Evolutionary conservation across 345 rosid genomes (phyloP).

Genomic region (Heritiera littoralis): DNA sequence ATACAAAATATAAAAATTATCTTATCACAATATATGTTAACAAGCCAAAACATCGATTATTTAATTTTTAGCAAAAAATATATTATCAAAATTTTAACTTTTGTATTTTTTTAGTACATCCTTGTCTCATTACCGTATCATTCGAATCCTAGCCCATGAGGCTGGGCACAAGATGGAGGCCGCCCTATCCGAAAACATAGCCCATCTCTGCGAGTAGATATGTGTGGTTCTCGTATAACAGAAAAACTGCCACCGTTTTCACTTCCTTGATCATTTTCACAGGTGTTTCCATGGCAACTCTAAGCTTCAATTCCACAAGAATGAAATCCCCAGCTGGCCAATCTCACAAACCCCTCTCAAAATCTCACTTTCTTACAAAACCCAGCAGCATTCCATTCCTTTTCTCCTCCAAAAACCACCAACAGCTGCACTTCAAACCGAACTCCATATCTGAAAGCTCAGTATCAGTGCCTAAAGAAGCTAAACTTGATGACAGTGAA

Average conservation of each 20-base stretch:
- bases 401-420: slow-evolving; percentile 27
- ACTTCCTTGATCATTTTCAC: not conserved
- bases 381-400: slow-evolving; percentile 35
- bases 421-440: slow-evolving; percentile 30
- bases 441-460: slow-evolving; percentile 16
- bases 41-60: too few species aligned
- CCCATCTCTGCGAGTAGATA: not conserved
- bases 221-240: not conserved
- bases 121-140: too few species aligned
- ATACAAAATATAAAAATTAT: too few species aligned
- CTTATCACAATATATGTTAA: too few species aligned
- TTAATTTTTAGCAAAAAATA: too few species aligned
- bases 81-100: too few species aligned
- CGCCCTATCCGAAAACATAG: not conserved
- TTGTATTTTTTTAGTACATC: too few species aligned
- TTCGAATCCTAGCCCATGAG: too few species aligned
- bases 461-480: slow-evolving; percentile 7
- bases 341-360: slow-evolving; percentile 38
- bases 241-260: slow-evolving; percentile 8
- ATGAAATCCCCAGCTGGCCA: slow-evolving; percentile 40
- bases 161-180: not conserved
- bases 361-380: slow-evolving; percentile 36
- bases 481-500: not conserved
- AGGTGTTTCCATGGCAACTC: slow-evolving; percentile 64
- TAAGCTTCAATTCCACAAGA: slow-evolving; percentile 67